Base-by-base conservation (phyloP, 2,329 filamentous ascomycete genomes). In the Cyphellophora attinorum region DNA sequence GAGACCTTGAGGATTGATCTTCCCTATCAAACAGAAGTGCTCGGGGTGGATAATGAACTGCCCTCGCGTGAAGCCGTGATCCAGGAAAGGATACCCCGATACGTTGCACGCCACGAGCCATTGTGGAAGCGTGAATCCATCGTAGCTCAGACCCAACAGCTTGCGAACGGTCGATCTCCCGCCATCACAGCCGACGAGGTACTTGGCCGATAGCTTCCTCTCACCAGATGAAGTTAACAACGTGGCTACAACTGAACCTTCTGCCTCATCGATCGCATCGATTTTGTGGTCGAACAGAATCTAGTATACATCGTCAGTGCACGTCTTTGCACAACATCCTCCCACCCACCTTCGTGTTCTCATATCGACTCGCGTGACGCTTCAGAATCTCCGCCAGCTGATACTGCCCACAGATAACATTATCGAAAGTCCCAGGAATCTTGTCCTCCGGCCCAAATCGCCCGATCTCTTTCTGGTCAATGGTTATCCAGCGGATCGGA, bases 1-100 rank as follows among this genome's bases (percentile, higher is more conserved):
- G 11, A 80, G 53, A 1, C 72, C 72, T 32, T 77, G 72, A 2
- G 55, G 56, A 1, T 68, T 73, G 41, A 80, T 72, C 32, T 64
- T 69, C 2, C 74, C 74, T 2, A 71, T 71, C 72, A 79, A 74
- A 57, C 72, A 61, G 53, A 72, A 79, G 47, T 80, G 62, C 13
- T 72, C 65, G 0, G 73, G 74, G 43, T 80, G 65, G 19, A 78
- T 61, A 44, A 76, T 70, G 44, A 62, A 64, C 21, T 64, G 63
- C 5, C 55, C 58, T 16, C 59, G 57, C 29, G 51, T 51, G 50
- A 60, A 64, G 11, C 51, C 54, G 25, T 61, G 48, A 10, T 49
- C 42, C 6, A 55, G 46, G 33, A 48, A 48, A 5, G 41, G 44
- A 31, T 48, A 48, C 27, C 43, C 27, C n/a, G n/a, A n/a, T 5